A percentile compares a stretch with the other conserved stretches of the same genome.
These are phyloP conservation scores for Microascus cirrosus DNA, from an alignment of 2,329 filamentous ascomycete genomes.

Conservation along the genomic window DNA sequence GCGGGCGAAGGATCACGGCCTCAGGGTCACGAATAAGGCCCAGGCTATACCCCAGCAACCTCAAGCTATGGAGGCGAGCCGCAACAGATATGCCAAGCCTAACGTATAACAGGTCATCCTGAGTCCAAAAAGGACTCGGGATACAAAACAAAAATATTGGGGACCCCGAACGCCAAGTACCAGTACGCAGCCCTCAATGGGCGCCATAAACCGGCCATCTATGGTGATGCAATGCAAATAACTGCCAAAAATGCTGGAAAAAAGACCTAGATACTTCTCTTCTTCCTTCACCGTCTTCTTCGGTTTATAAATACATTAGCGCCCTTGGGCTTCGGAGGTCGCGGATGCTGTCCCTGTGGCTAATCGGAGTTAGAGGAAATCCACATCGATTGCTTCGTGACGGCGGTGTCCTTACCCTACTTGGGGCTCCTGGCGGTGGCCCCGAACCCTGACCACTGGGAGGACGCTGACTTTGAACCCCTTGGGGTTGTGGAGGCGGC, in stretches of 20 bases:
- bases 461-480: not conserved
- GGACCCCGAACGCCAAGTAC: not conserved
- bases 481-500: not conserved
- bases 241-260: not conserved
- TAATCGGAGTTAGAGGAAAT: not conserved
- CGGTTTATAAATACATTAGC: slow-evolving; percentile 1
- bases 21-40: no score
- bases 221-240: not conserved
- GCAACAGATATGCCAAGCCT: no score
- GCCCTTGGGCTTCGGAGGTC: not conserved
- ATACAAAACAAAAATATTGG: not conserved
- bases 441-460: not conserved
- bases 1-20: no score
- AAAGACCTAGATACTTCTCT: not conserved
- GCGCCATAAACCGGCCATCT: not conserved
- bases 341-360: slow-evolving; percentile 1
- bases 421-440: not conserved
- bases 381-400: not conserved
- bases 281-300: not conserved
- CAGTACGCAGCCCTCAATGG: not conserved
- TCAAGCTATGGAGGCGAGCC: no score
- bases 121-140: not conserved
- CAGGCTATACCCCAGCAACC: no score
- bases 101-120: no score
- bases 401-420: not conserved